These are phyloP conservation scores for Cytospora piceicola DNA, from an alignment of 2,329 filamentous ascomycete species.

Conservation along the genomic window DNA sequence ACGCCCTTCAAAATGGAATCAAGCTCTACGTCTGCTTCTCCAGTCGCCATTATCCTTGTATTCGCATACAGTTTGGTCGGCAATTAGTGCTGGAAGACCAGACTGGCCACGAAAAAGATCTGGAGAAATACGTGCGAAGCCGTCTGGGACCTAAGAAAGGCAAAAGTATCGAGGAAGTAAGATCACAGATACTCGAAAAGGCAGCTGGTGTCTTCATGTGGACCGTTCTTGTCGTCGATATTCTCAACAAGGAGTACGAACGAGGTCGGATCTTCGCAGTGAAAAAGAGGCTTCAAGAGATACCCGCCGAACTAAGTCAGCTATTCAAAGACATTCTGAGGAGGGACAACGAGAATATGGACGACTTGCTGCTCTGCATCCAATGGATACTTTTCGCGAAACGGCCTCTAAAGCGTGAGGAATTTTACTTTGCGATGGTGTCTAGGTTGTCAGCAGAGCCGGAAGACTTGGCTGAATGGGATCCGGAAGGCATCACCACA, in stretches of 20 bases:
- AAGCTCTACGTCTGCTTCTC: conserved; percentile 48
- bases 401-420: conserved; percentile 43
- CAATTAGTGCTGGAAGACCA: conserved; percentile 42
- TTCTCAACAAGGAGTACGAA: conserved; percentile 43
- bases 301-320: conserved; percentile 45
- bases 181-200: conserved; percentile 37
- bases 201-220: too few relatives aligned
- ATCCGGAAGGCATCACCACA: conserved; percentile 32
- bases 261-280: conserved; percentile 38
- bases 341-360: conserved; percentile 47
- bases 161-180: conserved; percentile 31
- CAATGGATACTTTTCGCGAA: conserved; percentile 56
- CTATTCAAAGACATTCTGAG: conserved; percentile 56
- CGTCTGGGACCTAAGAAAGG: conserved; percentile 35
- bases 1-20: conserved; percentile 29
- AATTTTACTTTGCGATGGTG: conserved; percentile 51
- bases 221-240: conserved; percentile 42
- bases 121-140: conserved; percentile 39
- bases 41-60: conserved; percentile 52
- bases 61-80: conserved; percentile 39
- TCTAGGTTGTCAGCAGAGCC: conserved; percentile 33
- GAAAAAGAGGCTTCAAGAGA: conserved; percentile 37
- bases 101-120: conserved; percentile 43
- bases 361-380: conserved; percentile 49
- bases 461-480: conserved; percentile 35